Conservation (phyloP, 1,139 yeast genomes). For the Pichia inconspicua region DNA sequence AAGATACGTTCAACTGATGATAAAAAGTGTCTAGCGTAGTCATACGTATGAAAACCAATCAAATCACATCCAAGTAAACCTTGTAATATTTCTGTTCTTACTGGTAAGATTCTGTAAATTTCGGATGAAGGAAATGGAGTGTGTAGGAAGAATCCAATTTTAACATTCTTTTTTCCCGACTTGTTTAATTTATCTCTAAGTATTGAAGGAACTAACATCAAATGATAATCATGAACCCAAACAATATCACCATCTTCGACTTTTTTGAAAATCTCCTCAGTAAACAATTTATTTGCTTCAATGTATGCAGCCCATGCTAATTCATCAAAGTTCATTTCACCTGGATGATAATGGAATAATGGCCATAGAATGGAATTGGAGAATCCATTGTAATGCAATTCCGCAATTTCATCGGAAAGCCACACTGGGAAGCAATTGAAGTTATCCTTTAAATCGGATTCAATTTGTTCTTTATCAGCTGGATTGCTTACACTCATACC, state of each 20-base stretch:
- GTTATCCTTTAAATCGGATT: constrained; percentile 59
- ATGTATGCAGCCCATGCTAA: constrained; percentile 97
- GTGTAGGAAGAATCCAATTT: constrained; percentile 89
- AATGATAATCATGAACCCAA: constrained; percentile 88
- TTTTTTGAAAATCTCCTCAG: constrained; percentile 61
- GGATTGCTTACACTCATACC: constrained; percentile 76
- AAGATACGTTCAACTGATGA: constrained; percentile 86
- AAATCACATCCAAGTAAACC: constrained; percentile 93
- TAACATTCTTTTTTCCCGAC: constrained; percentile 41
- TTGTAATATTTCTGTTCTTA: constrained; percentile 79
- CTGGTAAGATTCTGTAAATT: constrained; percentile 91
- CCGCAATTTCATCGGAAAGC: constrained; percentile 82
- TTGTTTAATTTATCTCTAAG: constrained; percentile 56
- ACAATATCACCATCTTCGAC: constrained; percentile 81
- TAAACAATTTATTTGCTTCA: constrained; percentile 83
- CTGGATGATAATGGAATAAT: constrained; percentile 95
- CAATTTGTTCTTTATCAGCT: constrained; percentile 58
- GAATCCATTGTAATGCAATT: constrained; percentile 93
- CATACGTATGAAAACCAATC: constrained; percentile 98
- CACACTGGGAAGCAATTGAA: constrained; percentile 90
- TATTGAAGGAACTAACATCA: constrained; percentile 92
- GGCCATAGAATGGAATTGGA: constrained; percentile 95
- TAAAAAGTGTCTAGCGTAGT: constrained; percentile 95
- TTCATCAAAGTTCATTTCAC: constrained; percentile 97
- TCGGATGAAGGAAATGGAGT: constrained; percentile 98